These are phyloP conservation scores for Ascocoryne sarcoides DNA, from an alignment of 2,329 filamentous ascomycete species.

Conservation along the genomic window DNA sequence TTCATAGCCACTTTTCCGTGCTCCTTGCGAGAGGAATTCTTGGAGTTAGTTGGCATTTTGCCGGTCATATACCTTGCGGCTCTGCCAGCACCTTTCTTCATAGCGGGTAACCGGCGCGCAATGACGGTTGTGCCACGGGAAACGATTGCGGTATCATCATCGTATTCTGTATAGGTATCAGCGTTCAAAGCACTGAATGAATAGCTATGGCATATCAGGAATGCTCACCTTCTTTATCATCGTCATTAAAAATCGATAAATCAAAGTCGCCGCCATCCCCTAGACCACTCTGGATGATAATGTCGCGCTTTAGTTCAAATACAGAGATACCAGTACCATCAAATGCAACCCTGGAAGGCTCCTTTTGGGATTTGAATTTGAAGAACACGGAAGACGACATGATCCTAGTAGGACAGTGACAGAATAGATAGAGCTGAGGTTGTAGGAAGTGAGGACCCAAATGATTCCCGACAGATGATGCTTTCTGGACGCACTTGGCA, in stretches of 20 bases:
- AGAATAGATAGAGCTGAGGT: constrained; percentile 2
- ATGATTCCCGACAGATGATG: constrained; percentile 7
- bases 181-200: no score
- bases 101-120: constrained; percentile 74
- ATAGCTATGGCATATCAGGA: no score
- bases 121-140: constrained; percentile 90
- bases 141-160: constrained; percentile 96
- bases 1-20: constrained; percentile 46
- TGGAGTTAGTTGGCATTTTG: constrained; percentile 85
- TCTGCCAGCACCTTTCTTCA: constrained; percentile 76
- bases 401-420: constrained; percentile 13
- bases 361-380: constrained; percentile 99
- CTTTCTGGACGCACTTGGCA: constrained; percentile 18
- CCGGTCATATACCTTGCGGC: constrained; percentile 94
- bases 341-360: constrained; percentile 88
- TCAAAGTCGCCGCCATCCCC: constrained; percentile 97
- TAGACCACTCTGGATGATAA: constrained; percentile 86
- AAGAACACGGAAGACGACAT: constrained; percentile 81
- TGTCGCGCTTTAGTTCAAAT: constrained; percentile 97
- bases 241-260: constrained; percentile 86
- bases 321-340: constrained; percentile 97
- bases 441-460: constrained; percentile 9
- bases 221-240: constrained; percentile 77
- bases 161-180: constrained; percentile 58
- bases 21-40: constrained; percentile 64